These are phyloP conservation scores for Trichoderma arundinaceum DNA, from an alignment of 2,329 filamentous ascomycete species.

Conservation along the genomic window DNA sequence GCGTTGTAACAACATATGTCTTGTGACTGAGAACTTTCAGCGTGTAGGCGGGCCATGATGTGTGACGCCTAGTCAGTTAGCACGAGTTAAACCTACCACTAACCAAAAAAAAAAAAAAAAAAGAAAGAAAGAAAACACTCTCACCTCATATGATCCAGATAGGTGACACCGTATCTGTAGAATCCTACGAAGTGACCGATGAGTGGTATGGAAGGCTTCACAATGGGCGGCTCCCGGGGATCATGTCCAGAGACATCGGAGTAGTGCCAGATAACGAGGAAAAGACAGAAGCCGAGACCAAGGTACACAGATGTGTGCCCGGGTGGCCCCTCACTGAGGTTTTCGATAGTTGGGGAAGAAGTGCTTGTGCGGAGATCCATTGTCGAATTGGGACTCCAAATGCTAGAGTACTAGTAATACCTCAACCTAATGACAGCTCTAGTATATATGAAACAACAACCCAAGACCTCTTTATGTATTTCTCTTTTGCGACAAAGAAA, in stretches of 20 bases:
- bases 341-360: neutral
- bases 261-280: neutral
- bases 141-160: conserved; percentile 12
- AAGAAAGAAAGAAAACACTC: neutral
- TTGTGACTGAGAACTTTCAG: conserved; percentile 1
- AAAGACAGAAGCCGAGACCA: neutral
- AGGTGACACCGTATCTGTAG: neutral
- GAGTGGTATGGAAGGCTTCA: conserved; percentile 6
- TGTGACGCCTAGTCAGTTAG: neutral
- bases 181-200: conserved; percentile 14
- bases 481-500: too few relatives aligned
- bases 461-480: too few relatives aligned
- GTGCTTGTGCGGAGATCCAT: neutral
- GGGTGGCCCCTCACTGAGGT: neutral
- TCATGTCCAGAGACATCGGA: neutral
- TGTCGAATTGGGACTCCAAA: neutral
- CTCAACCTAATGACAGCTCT: neutral
- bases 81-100: neutral
- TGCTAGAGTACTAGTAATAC: neutral
- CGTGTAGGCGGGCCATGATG: conserved; percentile 7
- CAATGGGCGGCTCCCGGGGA: neutral
- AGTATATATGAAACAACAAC: too few relatives aligned
- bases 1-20: conserved; percentile 8
- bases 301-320: neutral
- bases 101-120: too few relatives aligned